Base-by-base conservation (phyloP, 2,329 filamentous ascomycete species). In the Fragosphaeria purpurea region DNA sequence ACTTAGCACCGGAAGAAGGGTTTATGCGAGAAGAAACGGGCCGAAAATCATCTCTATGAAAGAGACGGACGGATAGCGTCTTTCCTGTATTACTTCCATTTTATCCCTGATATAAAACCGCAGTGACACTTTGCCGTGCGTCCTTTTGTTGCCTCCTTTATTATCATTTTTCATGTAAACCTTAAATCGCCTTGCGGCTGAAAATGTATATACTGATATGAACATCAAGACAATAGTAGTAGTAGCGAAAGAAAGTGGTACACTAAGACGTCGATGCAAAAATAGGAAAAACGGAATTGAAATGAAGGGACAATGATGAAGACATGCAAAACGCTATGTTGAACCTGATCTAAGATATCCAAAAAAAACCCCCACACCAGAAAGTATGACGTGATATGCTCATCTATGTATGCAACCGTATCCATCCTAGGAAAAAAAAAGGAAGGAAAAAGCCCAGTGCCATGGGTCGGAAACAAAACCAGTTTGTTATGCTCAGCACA, bases 1-100 rank as follows among this genome's bases (percentile, higher is more conserved):
- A 69, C 11, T 60, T 78, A 37, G 73, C 72, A 7, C 64, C 56
- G 39, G 53, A 60, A 41, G 58, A 60, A 13, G 57, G 50, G 4
- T 62, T 65, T 47, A 65, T 64, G 63, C 55, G 47, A 50, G 62
- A 65, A 51, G 55, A 55, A 46, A 46, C 48, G 45, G 33, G 41
- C 30, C 50, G 53, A 52, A 63, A 61, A 12, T 41, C 38, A 7
- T 31, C 13, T 22, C 22, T 22, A 41, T 53, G 32, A 6, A 34
- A 22, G n/a, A 22, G 1, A 10, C 10, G 22, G 38, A 33, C 12
- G 11, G 6, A 31, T 6, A 9, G 30, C 10, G 11, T 32, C 7
- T 22, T 22, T 22, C 22, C 22, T 22, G 22, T 22, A 22, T 22
- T 22, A 22, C 22, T 22, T 22, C 22, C 22, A 22, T 22, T 22